phyloP scores from a whole-genome alignment of 805 yeast species.

The Pichia cephalocereana region DNA sequence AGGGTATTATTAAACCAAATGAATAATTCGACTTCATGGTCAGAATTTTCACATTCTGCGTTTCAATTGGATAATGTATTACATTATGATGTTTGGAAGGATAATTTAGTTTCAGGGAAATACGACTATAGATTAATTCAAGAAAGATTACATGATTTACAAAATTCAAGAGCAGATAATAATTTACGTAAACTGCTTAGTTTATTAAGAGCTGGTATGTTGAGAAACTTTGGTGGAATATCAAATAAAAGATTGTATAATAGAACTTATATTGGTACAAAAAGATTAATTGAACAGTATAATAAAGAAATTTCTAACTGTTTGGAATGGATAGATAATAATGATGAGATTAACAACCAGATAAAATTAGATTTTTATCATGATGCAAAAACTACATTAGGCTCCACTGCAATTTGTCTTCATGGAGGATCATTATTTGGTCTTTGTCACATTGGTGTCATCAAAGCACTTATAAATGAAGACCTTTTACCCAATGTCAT shows the following conservation, averaged over 20 bases:
- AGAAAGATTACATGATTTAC: constrained; percentile 56
- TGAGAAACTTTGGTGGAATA: constrained; percentile 88
- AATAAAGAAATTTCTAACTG: constrained; percentile 66
- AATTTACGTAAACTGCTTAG: constrained; percentile 56
- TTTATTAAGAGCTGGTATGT: constrained; percentile 68
- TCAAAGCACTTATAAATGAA: constrained; percentile 68
- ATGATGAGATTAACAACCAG: constrained; percentile 30
- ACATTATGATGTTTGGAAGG: constrained; percentile 62
- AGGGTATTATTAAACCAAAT: constrained; percentile 3
- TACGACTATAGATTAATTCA: constrained; percentile 81
- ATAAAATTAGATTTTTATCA: constrained; percentile 67
- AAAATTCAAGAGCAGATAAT: constrained; percentile 48
- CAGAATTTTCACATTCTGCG: constrained; percentile 61
- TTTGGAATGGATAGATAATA: constrained; percentile 30
- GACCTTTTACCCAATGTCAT: constrained; percentile 76
- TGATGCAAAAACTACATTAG: constrained; percentile 79
- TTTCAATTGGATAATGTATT: constrained; percentile 39
- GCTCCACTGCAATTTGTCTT: constrained; percentile 79
- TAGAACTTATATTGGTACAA: constrained; percentile 82
- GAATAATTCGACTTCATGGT: constrained; percentile 27
- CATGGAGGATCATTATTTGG: constrained; percentile 97
- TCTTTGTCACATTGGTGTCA: constrained; percentile 86
- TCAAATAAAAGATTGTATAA: constrained; percentile 71
- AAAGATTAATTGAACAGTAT: constrained; percentile 79
- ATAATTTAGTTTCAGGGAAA: constrained; percentile 68